Evolutionary conservation across 176 grass and related monocot genomes (phyloP), one percentile per base, ranked within the genome.

Genomic region (Cymbopogon citratus): DNA sequence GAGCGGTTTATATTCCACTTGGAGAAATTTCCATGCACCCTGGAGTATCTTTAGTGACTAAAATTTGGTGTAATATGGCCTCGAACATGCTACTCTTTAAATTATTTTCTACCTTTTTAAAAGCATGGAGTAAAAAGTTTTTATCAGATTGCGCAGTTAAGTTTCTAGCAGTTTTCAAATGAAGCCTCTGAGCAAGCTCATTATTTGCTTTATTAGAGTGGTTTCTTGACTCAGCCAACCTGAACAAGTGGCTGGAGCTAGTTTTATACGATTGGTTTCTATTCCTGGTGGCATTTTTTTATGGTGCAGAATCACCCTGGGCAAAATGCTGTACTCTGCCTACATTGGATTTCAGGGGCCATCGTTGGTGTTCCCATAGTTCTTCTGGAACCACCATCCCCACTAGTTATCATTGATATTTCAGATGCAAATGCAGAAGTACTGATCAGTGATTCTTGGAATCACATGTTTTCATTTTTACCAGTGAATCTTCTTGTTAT

Each of bases 181-280:
- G 25, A 77, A 54, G 40, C 54, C 65, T 72, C 40, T 64, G 9
- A 67, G 13, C 38, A 83, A 71, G 5, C 52, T 79, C 24, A 51
- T 65, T 24, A 40, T 57, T 78, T 87, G 48, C 60, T 49, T 67
- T 75, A 75, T 49, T 76, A 46, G 39, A 84, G 28, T 63, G 63
- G 70, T 12, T 63, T 76, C 40, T 85, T 76, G 40, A 81, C 34
- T 81, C 64, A 52, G 34, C 82, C 71, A 81, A 63, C 33, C 23
- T 12, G 9, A 81, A 85, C 29, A 52, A 62, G 7, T 63, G 23
- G 39, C 16, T 62, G 8, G 16, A 52, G 4, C 56, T 82, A 46
- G 24, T 80, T 36, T 40, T 84, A 48, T 80, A 51, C 71, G 31
- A 43, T 78, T 6, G 12, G 3, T 12, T 52, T 51, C 41, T 65